Evolutionary conservation across 2,329 filamentous ascomycete genomes (phyloP).

Genomic region (Fusarium domesticum): DNA sequence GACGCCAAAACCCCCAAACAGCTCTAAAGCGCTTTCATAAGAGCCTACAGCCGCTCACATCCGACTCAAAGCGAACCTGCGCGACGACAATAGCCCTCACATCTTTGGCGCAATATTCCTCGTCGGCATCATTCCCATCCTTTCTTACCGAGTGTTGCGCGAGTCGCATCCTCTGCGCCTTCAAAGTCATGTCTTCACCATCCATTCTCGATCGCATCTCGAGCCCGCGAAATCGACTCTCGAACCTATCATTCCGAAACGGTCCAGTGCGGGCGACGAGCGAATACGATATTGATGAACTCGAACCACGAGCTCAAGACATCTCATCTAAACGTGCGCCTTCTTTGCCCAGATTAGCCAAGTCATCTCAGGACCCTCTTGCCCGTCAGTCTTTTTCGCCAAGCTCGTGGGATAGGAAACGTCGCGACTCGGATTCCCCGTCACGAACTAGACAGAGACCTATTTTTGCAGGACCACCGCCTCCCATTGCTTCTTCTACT

Average conservation of each 20-base stretch:
- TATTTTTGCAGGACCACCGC: conserved; percentile 49
- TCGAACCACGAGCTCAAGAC: conserved; percentile 38
- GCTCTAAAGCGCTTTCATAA: background rate
- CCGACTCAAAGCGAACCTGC: conserved; percentile 10
- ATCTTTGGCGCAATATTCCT: conserved; percentile 2
- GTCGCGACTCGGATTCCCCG: conserved; percentile 32
- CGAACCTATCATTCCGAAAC: conserved; percentile 29
- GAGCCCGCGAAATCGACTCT: conserved; percentile 23
- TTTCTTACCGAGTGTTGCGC: background rate
- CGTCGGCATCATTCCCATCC: background rate
- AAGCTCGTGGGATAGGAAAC: conserved; percentile 21
- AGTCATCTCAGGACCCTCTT: conserved; percentile 8
- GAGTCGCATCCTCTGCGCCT: background rate
- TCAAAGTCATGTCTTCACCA: conserved; percentile 27
- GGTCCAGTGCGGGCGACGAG: conserved; percentile 25
- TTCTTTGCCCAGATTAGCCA: conserved; percentile 22
- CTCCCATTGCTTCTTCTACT: conserved; percentile 48
- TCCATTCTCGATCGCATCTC: conserved; percentile 30
- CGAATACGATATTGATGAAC: conserved; percentile 40
- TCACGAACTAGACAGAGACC: conserved; percentile 33
- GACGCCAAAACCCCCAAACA: too few species aligned
- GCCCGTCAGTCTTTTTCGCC: conserved; percentile 17
- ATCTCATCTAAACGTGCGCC: conserved; percentile 21
- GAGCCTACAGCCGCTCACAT: conserved; percentile 5
- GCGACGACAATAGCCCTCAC: conserved; percentile 3